phyloP scores from a whole-genome alignment of 345 rosid species.

The Salix exigua region DNA sequence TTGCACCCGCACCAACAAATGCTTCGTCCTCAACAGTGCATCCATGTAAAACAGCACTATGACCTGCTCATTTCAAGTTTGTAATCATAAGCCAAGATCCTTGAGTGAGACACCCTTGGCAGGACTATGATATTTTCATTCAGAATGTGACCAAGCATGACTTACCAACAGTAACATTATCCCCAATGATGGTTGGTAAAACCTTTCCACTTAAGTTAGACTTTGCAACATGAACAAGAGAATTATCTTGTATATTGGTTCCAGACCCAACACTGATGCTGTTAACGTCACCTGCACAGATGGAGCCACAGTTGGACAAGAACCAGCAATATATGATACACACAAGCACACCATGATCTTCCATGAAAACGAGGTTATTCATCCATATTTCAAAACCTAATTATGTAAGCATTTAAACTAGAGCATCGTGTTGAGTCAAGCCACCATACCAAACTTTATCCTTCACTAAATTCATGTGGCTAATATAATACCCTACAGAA shows the following conservation, averaged over 20 bases:
- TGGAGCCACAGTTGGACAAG: neutral
- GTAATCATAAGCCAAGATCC: slow-evolving; percentile 6
- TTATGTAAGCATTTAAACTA: too few relatives aligned
- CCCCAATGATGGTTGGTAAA: slow-evolving; percentile 70
- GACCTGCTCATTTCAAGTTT: slow-evolving; percentile 54
- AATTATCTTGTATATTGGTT: slow-evolving; percentile 94
- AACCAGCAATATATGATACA: neutral
- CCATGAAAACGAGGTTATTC: too few relatives aligned
- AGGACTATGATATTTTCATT: neutral
- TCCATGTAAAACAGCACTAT: slow-evolving; percentile 93
- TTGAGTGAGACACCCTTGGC: neutral
- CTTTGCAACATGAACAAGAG: slow-evolving; percentile 92
- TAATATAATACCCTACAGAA: too few relatives aligned
- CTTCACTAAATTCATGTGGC: too few relatives aligned
- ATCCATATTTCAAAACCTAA: too few relatives aligned
- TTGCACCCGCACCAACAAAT: slow-evolving; percentile 90
- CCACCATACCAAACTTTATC: too few relatives aligned
- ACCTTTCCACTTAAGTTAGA: slow-evolving; percentile 92
- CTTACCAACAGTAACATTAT: slow-evolving; percentile 92
- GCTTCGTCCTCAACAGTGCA: slow-evolving; percentile 89
- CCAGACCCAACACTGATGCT: slow-evolving; percentile 75
- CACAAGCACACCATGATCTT: neutral
- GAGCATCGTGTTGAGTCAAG: too few relatives aligned
- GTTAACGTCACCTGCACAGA: slow-evolving; percentile 70
- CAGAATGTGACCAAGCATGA: neutral